Percentiles rank a stretch among this genome's conserved stretches.
Conservation (phyloP, 2,329 filamentous ascomycete genomes). For the Aureobasidium sp. region DNA sequence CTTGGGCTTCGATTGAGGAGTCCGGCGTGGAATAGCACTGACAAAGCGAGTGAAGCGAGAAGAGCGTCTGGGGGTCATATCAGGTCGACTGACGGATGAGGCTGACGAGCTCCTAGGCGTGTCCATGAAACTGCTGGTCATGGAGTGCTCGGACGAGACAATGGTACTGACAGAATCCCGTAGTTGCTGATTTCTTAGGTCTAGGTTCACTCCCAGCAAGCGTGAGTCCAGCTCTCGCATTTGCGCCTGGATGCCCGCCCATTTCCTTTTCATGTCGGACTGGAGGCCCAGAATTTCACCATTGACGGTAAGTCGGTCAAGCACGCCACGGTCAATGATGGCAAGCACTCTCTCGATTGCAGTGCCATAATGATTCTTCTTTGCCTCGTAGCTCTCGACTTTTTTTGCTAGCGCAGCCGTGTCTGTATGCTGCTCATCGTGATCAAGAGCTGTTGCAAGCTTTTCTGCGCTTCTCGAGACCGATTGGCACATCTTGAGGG, state of each 20-base stretch:
- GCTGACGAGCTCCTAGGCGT: constrained; percentile 57
- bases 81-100: constrained; percentile 43
- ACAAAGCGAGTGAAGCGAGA: constrained; percentile 13
- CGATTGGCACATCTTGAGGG: constrained; percentile 94
- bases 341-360: constrained; percentile 85
- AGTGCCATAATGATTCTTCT: constrained; percentile 87
- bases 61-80: constrained; percentile 34
- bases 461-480: constrained; percentile 81
- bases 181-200: constrained; percentile 60
- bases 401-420: constrained; percentile 67
- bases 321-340: constrained; percentile 93
- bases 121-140: constrained; percentile 58
- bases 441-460: constrained; percentile 71
- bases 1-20: constrained; percentile 13
- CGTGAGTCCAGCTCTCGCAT: constrained; percentile 69
- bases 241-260: constrained; percentile 66
- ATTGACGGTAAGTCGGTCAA: constrained; percentile 91
- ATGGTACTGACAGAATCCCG: constrained; percentile 92
- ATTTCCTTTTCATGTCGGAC: constrained; percentile 75
- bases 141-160: constrained; percentile 72
- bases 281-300: constrained; percentile 86
- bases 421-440: constrained; percentile 65
- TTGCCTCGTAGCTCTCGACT: constrained; percentile 88
- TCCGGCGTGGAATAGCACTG: constrained; percentile 12
- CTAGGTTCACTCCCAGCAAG: constrained; percentile 61